Evolutionary conservation across 495 filamentous ascomycete genomes (phyloP).

Genomic region (Neurospora sp.): DNA sequence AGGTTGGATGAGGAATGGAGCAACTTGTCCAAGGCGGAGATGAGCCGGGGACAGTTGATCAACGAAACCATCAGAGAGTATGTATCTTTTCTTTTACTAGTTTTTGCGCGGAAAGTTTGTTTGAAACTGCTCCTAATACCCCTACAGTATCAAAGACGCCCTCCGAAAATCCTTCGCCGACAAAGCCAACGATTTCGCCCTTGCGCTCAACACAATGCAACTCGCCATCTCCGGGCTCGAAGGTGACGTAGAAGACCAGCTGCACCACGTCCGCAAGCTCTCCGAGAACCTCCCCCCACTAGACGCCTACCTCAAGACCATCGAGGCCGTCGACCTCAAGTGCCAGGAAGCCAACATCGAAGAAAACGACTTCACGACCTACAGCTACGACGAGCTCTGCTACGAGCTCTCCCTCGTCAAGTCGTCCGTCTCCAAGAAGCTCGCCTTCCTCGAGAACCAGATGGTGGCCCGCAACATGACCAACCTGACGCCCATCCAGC

Average conservation of each 20-base stretch:
- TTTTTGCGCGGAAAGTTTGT: background rate
- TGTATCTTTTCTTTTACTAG: constrained; percentile 13
- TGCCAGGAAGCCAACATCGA: constrained; percentile 96
- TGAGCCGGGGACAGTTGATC: constrained; percentile 79
- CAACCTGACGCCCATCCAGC: constrained; percentile 92
- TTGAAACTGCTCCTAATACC: constrained; percentile 1
- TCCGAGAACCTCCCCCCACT: constrained; percentile 75
- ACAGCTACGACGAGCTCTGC: constrained; percentile 88
- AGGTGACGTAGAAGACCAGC: constrained; percentile 90
- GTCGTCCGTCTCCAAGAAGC: constrained; percentile 84
- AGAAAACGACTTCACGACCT: constrained; percentile 97
- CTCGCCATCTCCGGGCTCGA: constrained; percentile 88
- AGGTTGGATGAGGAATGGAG: constrained; percentile 76
- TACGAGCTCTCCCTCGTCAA: constrained; percentile 91
- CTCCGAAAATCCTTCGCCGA: constrained; percentile 89
- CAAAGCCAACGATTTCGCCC: constrained; percentile 93
- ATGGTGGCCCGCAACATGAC: constrained; percentile 96
- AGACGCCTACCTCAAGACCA: constrained; percentile 75
- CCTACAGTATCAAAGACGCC: constrained; percentile 75
- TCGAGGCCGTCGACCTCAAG: constrained; percentile 71
- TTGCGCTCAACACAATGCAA: constrained; percentile 87
- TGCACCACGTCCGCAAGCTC: constrained; percentile 71
- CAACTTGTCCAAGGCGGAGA: constrained; percentile 66
- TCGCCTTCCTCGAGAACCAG: constrained; percentile 95
- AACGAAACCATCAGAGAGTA: constrained; percentile 95